These are phyloP conservation scores for Shiraia bambusicola DNA, from an alignment of 2,329 filamentous ascomycete species.

Conservation along the genomic window DNA sequence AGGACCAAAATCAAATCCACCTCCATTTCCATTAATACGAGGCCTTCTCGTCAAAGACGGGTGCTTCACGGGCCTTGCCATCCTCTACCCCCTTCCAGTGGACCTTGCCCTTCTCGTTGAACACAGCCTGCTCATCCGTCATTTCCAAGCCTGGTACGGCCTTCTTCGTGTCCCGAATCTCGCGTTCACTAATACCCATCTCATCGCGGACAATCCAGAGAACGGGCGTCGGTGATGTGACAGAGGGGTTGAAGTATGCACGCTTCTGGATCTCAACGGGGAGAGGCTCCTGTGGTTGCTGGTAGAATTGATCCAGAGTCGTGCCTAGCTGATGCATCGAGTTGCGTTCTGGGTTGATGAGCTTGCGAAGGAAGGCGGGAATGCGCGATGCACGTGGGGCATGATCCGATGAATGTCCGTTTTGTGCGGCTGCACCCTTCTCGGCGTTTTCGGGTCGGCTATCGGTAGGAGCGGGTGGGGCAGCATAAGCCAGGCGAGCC, in stretches of 20 bases:
- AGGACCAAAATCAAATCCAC: neutral
- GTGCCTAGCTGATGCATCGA: slow-evolving; percentile 30
- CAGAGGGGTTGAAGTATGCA: slow-evolving; percentile 49
- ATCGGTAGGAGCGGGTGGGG: slow-evolving; percentile 18
- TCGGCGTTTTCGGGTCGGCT: slow-evolving; percentile 27
- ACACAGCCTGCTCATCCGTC: slow-evolving; percentile 48
- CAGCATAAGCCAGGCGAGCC: slow-evolving; percentile 33
- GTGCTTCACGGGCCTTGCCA: slow-evolving; percentile 45
- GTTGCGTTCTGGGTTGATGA: slow-evolving; percentile 40
- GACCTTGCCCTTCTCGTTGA: slow-evolving; percentile 50
- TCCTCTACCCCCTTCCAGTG: slow-evolving; percentile 45
- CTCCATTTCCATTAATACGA: slow-evolving; percentile 29
- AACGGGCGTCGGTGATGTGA: slow-evolving; percentile 47
- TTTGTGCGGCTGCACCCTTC: slow-evolving; percentile 10
- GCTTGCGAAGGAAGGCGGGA: slow-evolving; percentile 33
- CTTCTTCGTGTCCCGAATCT: slow-evolving; percentile 46
- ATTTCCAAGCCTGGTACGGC: slow-evolving; percentile 42
- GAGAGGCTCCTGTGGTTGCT: slow-evolving; percentile 34
- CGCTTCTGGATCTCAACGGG: slow-evolving; percentile 41
- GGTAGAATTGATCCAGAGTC: slow-evolving; percentile 38
- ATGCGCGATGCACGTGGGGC: slow-evolving; percentile 29
- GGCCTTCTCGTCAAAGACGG: slow-evolving; percentile 45
- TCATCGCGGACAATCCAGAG: slow-evolving; percentile 51
- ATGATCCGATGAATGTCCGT: slow-evolving; percentile 12
- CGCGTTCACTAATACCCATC: slow-evolving; percentile 47